phyloP scores from a whole-genome alignment of 345 rosid genomes.

The Conringia planisiliqua region DNA sequence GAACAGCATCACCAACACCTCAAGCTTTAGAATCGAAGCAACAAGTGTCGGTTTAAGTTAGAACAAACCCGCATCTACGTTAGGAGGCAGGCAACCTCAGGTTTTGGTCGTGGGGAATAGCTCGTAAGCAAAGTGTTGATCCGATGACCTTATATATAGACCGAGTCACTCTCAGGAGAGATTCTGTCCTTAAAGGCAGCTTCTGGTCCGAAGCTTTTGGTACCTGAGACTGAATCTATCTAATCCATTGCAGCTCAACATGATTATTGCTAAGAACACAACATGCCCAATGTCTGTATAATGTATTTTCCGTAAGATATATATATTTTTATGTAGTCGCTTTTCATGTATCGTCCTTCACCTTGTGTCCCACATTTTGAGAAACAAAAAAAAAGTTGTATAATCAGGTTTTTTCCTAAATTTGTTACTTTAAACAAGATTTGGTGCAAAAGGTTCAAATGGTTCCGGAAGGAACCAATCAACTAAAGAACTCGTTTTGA shows the following conservation, averaged over 20 bases:
- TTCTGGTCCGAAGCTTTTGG: conserved; percentile 18
- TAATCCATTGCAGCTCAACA: conserved; percentile 9
- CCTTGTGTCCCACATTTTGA: not conserved
- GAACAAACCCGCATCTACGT: not conserved
- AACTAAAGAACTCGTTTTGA: too few species aligned
- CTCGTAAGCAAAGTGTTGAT: conserved; percentile 14
- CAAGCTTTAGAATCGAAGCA: conserved; percentile 36
- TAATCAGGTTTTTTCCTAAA: not conserved
- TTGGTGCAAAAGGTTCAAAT: not conserved
- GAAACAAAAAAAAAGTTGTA: not conserved
- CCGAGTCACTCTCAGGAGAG: conserved; percentile 6
- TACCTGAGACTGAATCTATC: conserved; percentile 17
- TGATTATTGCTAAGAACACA: conserved; percentile 24
- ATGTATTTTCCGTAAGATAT: not conserved
- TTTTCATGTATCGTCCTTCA: not conserved
- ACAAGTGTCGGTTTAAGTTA: conserved; percentile 31
- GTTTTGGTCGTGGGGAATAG: conserved; percentile 23
- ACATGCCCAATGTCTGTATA: conserved; percentile 10
- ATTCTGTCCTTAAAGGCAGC: conserved; percentile 8
- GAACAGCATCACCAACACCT: conserved; percentile 10
- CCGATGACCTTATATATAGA: conserved; percentile 18
- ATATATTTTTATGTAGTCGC: not conserved
- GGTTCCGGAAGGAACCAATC: too few species aligned
- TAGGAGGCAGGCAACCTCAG: conserved; percentile 26
- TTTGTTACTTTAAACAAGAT: not conserved